A percentile compares a stretch with the other conserved stretches of the same genome.
These are phyloP conservation scores for Agastache rugosa DNA, from an alignment of 257 asterid species.

Conservation along the genomic window DNA sequence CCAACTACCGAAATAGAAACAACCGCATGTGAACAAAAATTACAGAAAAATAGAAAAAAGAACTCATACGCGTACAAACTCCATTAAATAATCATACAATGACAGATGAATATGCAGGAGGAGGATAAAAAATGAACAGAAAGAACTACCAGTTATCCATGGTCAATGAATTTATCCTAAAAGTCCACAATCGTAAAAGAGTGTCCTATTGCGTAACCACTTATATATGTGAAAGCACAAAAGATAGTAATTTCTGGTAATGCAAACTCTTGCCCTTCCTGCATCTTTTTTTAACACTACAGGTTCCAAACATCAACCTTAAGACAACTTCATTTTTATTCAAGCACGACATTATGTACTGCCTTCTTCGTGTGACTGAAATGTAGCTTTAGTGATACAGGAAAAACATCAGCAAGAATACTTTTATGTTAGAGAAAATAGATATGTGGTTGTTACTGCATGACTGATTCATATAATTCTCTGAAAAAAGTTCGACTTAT, in stretches of 20 bases:
- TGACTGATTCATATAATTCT: not conserved
- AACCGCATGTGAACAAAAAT: not conserved
- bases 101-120: not conserved
- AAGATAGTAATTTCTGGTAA: not conserved
- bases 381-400: slow-evolving; percentile 13
- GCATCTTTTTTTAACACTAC: not conserved
- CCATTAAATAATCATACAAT: not conserved
- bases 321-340: not conserved
- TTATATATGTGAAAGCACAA: not conserved
- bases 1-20: not conserved
- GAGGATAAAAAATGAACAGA: not conserved
- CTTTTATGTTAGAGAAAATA: not conserved
- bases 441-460: not conserved
- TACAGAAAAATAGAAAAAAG: not conserved
- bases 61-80: not conserved
- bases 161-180: not conserved
- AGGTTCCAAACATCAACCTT: not conserved
- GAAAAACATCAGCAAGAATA: not conserved
- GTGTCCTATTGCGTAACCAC: not conserved
- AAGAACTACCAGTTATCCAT: slow-evolving; percentile 4
- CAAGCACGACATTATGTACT: not conserved
- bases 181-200: slow-evolving; percentile 4
- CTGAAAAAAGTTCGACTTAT: not conserved
- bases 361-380: slow-evolving; percentile 15
- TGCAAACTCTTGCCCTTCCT: not conserved